A percentile compares a stretch with the other conserved stretches of the same genome.
phyloP scores from a whole-genome alignment of 495 filamentous ascomycete species.

The Penicillium herquei region DNA sequence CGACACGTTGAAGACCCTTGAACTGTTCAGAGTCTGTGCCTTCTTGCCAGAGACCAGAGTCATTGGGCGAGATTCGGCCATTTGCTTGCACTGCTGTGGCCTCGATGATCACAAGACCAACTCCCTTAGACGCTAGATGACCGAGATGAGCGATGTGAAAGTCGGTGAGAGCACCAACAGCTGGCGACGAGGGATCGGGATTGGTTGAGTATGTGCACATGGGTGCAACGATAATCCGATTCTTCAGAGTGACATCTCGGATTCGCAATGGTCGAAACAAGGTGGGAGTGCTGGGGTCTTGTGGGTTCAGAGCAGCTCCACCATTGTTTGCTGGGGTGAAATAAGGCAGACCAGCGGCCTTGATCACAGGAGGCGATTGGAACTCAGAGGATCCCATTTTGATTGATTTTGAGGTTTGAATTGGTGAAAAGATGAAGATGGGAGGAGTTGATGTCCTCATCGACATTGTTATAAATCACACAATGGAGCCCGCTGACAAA shows the following conservation, averaged over 20 bases:
- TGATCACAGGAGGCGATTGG: conserved; percentile 14
- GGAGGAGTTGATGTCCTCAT: neutral
- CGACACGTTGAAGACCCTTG: conserved; percentile 57
- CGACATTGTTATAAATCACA: too few relatives aligned
- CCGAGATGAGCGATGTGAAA: conserved; percentile 69
- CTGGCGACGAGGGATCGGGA: conserved; percentile 29
- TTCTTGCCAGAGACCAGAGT: conserved; percentile 67
- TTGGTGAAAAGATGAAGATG: neutral
- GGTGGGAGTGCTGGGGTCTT: conserved; percentile 51
- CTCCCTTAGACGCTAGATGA: conserved; percentile 61
- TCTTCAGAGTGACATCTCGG: conserved; percentile 66
- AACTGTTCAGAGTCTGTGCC: conserved; percentile 53
- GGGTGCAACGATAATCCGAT: conserved; percentile 60
- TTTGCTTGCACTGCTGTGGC: conserved; percentile 65
- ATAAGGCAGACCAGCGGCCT: conserved; percentile 39
- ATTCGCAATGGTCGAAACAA: conserved; percentile 66
- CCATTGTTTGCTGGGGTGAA: conserved; percentile 59
- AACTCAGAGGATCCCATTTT: conserved; percentile 20
- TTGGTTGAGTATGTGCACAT: conserved; percentile 69
- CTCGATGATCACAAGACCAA: conserved; percentile 65
- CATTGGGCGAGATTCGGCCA: conserved; percentile 70
- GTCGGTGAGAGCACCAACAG: conserved; percentile 64
- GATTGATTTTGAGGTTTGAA: neutral
- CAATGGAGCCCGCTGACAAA: neutral
- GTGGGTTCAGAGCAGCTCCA: conserved; percentile 47